Evolutionary conservation across 257 asterid genomes (phyloP).

Genomic region (Solanum clarkiae): DNA sequence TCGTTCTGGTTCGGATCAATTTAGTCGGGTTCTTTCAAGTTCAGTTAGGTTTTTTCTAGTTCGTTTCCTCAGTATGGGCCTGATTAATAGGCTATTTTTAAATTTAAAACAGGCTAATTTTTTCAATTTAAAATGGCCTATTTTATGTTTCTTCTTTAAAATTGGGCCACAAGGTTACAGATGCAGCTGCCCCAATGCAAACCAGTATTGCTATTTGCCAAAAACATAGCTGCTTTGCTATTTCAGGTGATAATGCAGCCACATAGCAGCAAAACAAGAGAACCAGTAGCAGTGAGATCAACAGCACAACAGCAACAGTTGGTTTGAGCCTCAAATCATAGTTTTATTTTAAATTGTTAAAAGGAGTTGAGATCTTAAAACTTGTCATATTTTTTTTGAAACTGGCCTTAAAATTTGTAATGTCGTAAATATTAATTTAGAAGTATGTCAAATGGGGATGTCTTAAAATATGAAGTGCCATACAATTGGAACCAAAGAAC

Average conservation of each 20-base stretch:
- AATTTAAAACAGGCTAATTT: too few species aligned
- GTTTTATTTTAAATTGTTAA: background rate
- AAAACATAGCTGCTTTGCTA: background rate
- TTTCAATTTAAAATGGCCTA: too few species aligned
- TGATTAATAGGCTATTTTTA: too few species aligned
- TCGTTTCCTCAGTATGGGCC: background rate
- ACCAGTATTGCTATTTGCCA: background rate
- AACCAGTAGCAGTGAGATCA: background rate
- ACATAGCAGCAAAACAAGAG: background rate
- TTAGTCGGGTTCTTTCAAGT: background rate
- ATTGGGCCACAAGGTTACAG: background rate
- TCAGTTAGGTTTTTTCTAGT: background rate
- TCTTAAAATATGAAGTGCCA: background rate
- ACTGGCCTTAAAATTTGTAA: background rate
- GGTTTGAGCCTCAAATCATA: background rate
- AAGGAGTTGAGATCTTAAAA: background rate
- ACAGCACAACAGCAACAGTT: background rate
- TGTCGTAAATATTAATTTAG: too few species aligned
- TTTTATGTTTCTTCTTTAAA: background rate
- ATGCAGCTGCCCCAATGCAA: background rate
- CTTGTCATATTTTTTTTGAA: too few species aligned
- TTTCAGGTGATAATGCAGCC: background rate
- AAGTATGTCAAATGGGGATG: background rate
- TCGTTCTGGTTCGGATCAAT: background rate
- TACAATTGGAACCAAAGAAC: background rate